Percentiles rank a stretch among this genome's conserved stretches.
Conservation (phyloP, 108 stramenopile species). For the Discostella stelligeroides region DNA sequence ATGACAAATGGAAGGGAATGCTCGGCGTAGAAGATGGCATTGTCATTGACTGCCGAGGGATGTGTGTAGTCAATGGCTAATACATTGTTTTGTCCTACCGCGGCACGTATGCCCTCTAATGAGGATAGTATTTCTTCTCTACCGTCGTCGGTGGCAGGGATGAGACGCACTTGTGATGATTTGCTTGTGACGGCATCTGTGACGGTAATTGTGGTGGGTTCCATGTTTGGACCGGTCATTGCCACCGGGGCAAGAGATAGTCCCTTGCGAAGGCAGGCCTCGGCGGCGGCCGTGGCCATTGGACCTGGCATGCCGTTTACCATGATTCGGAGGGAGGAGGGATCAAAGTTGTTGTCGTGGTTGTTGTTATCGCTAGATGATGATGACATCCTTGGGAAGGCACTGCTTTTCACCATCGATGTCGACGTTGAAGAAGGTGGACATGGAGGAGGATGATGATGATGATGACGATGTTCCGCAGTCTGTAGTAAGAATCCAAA, state of each 20-base stretch:
- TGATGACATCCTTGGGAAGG: not conserved
- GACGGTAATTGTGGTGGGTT: conserved; percentile 69
- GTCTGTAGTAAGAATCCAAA: no score
- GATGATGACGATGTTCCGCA: no score
- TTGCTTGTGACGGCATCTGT: conserved; percentile 66
- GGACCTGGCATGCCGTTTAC: conserved; percentile 96
- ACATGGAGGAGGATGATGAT: no score
- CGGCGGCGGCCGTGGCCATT: conserved; percentile 95
- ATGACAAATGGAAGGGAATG: conserved; percentile 91
- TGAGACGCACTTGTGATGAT: conserved; percentile 67
- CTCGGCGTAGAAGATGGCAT: conserved; percentile 88
- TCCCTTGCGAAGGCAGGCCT: conserved; percentile 90
- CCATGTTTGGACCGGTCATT: conserved; percentile 90
- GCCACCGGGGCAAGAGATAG: conserved; percentile 81
- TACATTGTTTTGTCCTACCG: conserved; percentile 60
- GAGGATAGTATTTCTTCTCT: conserved; percentile 61
- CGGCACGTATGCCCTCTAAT: conserved; percentile 60
- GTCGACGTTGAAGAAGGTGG: no score
- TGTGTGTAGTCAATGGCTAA: conserved; percentile 97
- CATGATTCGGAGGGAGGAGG: conserved; percentile 64
- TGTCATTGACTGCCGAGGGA: conserved; percentile 95
- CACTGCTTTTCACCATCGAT: no score
- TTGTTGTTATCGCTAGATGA: conserved; percentile 3
- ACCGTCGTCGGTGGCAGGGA: conserved; percentile 65
- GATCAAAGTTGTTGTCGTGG: conserved; percentile 23